Evolutionary conservation across 2,329 filamentous ascomycete species (phyloP).

Genomic region (Ploettnerulaceae sp.): DNA sequence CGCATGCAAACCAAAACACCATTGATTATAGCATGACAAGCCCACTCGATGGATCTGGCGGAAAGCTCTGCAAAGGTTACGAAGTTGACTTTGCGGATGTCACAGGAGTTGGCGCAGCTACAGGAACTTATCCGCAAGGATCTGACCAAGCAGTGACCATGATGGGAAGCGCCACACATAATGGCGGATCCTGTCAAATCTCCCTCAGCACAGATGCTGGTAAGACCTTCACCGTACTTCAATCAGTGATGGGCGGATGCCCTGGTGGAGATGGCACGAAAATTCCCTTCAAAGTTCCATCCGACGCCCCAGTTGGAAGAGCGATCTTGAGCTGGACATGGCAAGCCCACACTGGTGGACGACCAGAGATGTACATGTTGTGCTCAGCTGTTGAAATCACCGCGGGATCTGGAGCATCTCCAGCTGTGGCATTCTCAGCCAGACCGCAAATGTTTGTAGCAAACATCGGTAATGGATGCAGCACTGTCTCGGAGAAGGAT

Average conservation of each 20-base stretch:
- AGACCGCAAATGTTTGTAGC: not conserved
- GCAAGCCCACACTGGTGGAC: not conserved
- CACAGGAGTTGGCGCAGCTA: not conserved
- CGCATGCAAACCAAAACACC: not conserved
- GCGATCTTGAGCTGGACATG: not conserved
- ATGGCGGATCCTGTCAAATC: not conserved
- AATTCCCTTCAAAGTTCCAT: not conserved
- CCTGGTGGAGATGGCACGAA: not conserved
- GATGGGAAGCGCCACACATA: not conserved
- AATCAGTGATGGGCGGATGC: not conserved
- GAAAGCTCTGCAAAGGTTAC: constrained; percentile 1
- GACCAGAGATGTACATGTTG: not conserved
- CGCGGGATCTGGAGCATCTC: not conserved
- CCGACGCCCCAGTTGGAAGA: not conserved
- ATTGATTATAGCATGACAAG: not conserved
- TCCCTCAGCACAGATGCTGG: not conserved
- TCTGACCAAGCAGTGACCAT: not conserved
- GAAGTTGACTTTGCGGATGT: not conserved
- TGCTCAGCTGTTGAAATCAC: not conserved
- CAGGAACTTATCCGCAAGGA: not conserved
- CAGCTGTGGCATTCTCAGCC: not conserved
- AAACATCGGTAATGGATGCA: constrained; percentile 3
- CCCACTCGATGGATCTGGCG: not conserved
- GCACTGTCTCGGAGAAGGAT: not conserved
- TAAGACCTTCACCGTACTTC: not conserved